Percentiles rank a stretch among this genome's conserved stretches.
Conservation (phyloP, 345 rosid genomes). For the Erucastrum elatum region DNA sequence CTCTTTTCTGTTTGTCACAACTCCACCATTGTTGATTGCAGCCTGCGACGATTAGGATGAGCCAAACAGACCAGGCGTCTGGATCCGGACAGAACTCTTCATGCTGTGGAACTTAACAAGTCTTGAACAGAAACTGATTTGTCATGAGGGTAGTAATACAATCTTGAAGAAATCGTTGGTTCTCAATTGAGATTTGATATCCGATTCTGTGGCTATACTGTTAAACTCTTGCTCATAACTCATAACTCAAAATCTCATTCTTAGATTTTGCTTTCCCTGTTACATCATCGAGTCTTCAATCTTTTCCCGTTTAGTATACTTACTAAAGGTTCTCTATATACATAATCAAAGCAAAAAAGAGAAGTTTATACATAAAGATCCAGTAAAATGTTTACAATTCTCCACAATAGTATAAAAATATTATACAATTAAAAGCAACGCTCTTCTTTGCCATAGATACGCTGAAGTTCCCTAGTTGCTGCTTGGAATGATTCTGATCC, state of each 20-base stretch:
- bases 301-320: neutral
- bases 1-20: neutral
- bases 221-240: neutral
- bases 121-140: neutral
- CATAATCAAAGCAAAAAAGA: neutral
- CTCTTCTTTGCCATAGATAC: conserved; percentile 83
- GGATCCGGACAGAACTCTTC: conserved; percentile 42
- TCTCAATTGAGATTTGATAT: neutral
- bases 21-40: conserved; percentile 1
- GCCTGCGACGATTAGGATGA: conserved; percentile 42
- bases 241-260: neutral
- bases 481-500: conserved; percentile 80
- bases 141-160: conserved; percentile 21
- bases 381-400: conserved; percentile 22
- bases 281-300: neutral
- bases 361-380: neutral
- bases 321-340: neutral
- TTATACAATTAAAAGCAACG: conserved; percentile 41
- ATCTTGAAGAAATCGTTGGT: conserved; percentile 20
- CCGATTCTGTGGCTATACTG: too few relatives aligned
- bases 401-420: neutral
- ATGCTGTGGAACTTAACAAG: conserved; percentile 33
- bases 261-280: neutral
- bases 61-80: conserved; percentile 39
- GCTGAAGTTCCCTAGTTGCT: conserved; percentile 88